A percentile compares a stretch with the other conserved stretches of the same genome.
Evolutionary conservation across 306 rosid species (phyloP).

Genomic region (Lathyrus sativus): DNA sequence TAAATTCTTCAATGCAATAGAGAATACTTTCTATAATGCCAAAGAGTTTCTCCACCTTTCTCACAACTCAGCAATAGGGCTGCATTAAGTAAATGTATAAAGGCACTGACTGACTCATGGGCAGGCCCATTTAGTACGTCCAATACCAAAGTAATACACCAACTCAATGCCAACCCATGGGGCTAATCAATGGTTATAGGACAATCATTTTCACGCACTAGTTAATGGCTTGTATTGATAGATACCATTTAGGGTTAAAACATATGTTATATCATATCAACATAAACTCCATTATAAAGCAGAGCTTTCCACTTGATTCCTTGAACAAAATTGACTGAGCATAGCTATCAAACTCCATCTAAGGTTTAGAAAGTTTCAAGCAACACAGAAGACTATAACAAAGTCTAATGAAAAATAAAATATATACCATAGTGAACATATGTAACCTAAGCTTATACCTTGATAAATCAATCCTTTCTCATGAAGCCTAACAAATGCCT

Average conservation of each 20-base stretch:
- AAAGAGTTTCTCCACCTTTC: background rate
- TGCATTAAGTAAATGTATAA: background rate
- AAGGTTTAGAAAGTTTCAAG: constrained; percentile 14
- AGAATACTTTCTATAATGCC: background rate
- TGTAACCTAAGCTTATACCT: constrained; percentile 56
- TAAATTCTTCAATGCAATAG: background rate
- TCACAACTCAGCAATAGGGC: background rate
- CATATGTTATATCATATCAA: background rate
- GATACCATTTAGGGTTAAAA: background rate
- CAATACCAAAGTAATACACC: background rate
- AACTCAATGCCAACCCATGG: background rate
- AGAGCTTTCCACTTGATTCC: background rate
- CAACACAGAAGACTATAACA: constrained; percentile 17
- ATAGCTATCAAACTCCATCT: background rate
- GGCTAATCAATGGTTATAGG: background rate
- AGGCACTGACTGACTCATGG: background rate
- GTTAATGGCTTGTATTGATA: background rate
- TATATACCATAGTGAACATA: constrained; percentile 30
- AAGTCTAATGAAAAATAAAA: constrained; percentile 16
- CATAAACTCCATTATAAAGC: background rate
- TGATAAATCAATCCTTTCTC: constrained; percentile 94
- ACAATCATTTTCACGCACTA: background rate
- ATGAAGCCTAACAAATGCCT: constrained; percentile 94
- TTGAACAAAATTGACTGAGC: constrained; percentile 8
- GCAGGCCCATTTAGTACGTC: background rate